Base-by-base conservation (phyloP, 139 green algal species). In the Chlorella sp. region DNA sequence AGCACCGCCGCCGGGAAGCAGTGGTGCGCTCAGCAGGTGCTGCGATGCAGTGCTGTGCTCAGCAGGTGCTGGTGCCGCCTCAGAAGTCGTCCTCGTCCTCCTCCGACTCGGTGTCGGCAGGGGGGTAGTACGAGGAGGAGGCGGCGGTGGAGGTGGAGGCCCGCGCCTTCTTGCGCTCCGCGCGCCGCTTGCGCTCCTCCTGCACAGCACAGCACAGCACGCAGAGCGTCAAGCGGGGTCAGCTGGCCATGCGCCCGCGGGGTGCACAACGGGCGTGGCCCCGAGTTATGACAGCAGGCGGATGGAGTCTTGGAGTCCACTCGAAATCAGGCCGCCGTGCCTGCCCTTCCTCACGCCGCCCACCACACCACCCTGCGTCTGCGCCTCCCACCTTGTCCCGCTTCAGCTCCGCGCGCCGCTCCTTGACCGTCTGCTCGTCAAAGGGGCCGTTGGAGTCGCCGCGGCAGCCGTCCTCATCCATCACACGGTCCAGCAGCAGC, bases 391-490 rank as follows among this genome's bases (percentile, higher is more conserved):
- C 82, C 82, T 86, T 81, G 20, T 88, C 69, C 62, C 73, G 34
- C 64, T 88, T 74, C 16, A 87, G 78, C 44, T 87, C 78, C 44
- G 81, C 41, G 2, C 85, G 86, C 51, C 88, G 73, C 75, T 88
- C 77, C 36, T 87, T n/a, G 30, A 91, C 69, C 1, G 80, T 80
- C 67, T 92, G 83, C 22, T 67, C 19, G 58, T 91, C 86, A 69
- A 87, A 94, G 17, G 88, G 86, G 28, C 91, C 91, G 54, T 91
- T 92, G 65, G 78, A 40, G 79, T 94, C 91, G 22, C 91, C 91
- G 30, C 46, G 41, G 40, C 85, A 89, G 56, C 90, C 89, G 36
- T 92, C 87, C 43, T 93, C 85, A 32, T 89, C 80, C 72, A 89
- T 77, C 69, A 87, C 76, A 17, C 76, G 75, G 84, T 94, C 90